Evolutionary conservation across 441 rosid species (phyloP).

Genomic region (Syzygium syzygioides): DNA sequence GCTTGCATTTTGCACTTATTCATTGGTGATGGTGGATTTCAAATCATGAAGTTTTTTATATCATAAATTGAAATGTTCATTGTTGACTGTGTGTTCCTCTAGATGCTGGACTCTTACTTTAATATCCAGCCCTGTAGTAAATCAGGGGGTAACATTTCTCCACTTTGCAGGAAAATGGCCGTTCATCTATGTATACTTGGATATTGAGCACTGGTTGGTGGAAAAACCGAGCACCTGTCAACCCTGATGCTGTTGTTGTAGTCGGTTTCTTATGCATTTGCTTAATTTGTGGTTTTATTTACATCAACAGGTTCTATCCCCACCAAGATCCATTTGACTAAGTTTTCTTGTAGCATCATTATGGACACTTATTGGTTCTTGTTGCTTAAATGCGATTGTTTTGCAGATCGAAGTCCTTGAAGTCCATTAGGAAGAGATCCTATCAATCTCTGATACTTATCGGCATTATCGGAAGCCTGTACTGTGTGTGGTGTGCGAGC

Average conservation of each 20-base stretch:
- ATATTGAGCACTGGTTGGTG: constrained; percentile 76
- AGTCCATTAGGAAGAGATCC: constrained; percentile 22
- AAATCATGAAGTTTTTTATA: neutral
- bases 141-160: neutral
- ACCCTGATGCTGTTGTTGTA: constrained; percentile 56
- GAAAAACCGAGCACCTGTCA: constrained; percentile 50
- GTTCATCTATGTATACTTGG: constrained; percentile 51
- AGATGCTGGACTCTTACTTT: neutral
- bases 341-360: neutral
- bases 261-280: constrained; percentile 43
- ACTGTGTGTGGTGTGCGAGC: constrained; percentile 56
- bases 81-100: neutral
- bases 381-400: neutral
- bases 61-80: neutral
- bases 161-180: constrained; percentile 49
- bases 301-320: constrained; percentile 40
- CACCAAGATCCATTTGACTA: neutral
- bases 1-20: neutral
- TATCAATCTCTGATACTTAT: constrained; percentile 30
- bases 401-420: constrained; percentile 30
- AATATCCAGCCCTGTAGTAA: neutral
- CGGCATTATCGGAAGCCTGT: constrained; percentile 30
- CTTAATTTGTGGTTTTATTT: constrained; percentile 49
- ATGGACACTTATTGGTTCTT: neutral
- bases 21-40: neutral